Evolutionary conservation across 176 grass and related monocot genomes (phyloP).

Genomic region (barley (Hordeum vulgare)): DNA sequence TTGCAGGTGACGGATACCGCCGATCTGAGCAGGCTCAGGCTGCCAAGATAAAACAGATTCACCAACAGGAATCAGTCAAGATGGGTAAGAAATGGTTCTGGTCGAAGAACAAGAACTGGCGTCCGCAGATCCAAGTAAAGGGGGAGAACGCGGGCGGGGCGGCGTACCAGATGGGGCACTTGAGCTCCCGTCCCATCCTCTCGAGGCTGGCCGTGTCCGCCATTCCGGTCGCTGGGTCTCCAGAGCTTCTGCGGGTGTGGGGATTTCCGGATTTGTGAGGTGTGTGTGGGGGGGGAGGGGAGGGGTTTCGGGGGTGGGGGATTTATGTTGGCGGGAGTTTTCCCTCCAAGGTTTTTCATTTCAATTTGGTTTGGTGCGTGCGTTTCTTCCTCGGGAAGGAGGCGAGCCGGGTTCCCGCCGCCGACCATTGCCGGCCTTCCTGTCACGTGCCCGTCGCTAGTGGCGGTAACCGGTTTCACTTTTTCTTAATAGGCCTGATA

Average conservation of each 20-base stretch:
- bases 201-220: constrained; percentile 62
- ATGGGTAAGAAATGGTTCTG: too few species aligned
- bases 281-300: not conserved
- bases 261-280: not conserved
- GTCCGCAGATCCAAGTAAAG: not conserved
- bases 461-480: too few species aligned
- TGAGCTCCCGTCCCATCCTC: constrained; percentile 85
- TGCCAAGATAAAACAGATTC: constrained; percentile 11
- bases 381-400: not conserved
- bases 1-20: constrained; percentile 72
- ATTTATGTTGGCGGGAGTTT: constrained; percentile 39
- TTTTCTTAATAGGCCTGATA: too few species aligned
- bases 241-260: not conserved
- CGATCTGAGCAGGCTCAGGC: constrained; percentile 61
- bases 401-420: not conserved
- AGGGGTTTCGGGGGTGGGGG: not conserved
- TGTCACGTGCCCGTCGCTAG: too few species aligned
- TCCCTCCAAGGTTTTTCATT: constrained; percentile 6
- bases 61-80: not conserved
- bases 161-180: constrained; percentile 85
- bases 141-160: not conserved
- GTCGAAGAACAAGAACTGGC: too few species aligned
- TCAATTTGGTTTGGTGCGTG: constrained; percentile 5
- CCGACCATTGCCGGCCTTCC: too few species aligned
- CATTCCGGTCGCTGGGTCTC: constrained; percentile 32